These are phyloP conservation scores for Mucor indicus DNA, from an alignment of 371 early-diverging fungal species.

Conservation along the genomic window DNA sequence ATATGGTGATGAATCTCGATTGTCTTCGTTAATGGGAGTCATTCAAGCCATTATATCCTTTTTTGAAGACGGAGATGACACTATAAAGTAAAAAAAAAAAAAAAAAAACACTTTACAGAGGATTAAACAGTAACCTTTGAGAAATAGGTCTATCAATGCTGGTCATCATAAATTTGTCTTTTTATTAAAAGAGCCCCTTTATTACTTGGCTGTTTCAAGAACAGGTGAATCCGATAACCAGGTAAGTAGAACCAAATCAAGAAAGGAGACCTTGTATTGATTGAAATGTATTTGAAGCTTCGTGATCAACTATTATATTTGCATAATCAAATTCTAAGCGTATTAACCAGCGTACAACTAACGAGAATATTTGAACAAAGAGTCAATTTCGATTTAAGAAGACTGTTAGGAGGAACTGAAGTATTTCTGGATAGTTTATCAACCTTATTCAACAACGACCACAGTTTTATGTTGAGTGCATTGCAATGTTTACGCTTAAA, in stretches of 20 bases:
- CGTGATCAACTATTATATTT: conserved; percentile 78
- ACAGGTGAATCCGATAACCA: conserved; percentile 81
- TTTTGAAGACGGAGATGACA: conserved; percentile 80
- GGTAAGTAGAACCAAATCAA: conserved; percentile 33
- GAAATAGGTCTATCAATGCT: conserved; percentile 68
- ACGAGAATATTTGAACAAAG: conserved; percentile 84
- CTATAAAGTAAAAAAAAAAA: conserved; percentile 53
- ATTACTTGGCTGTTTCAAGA: conserved; percentile 78
- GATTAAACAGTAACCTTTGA: background rate
- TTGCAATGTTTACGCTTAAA: conserved; percentile 73
- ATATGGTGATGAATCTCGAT: conserved; percentile 88
- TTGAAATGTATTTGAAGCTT: conserved; percentile 45
- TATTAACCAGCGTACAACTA: conserved; percentile 80
- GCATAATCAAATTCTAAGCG: conserved; percentile 85
- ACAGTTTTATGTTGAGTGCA: conserved; percentile 77
- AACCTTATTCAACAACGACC: conserved; percentile 66
- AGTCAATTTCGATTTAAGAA: conserved; percentile 87
- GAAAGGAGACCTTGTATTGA: no score
- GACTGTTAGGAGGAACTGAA: conserved; percentile 80
- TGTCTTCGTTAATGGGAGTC: conserved; percentile 87
- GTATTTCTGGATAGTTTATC: conserved; percentile 81
- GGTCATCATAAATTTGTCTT: conserved; percentile 84
- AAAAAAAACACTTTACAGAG: no score
- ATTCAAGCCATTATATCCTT: conserved; percentile 90
- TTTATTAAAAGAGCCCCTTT: conserved; percentile 75